phyloP scores from a whole-genome alignment of 1,139 yeast species.

The Scheffersomyces parashehatae region DNA sequence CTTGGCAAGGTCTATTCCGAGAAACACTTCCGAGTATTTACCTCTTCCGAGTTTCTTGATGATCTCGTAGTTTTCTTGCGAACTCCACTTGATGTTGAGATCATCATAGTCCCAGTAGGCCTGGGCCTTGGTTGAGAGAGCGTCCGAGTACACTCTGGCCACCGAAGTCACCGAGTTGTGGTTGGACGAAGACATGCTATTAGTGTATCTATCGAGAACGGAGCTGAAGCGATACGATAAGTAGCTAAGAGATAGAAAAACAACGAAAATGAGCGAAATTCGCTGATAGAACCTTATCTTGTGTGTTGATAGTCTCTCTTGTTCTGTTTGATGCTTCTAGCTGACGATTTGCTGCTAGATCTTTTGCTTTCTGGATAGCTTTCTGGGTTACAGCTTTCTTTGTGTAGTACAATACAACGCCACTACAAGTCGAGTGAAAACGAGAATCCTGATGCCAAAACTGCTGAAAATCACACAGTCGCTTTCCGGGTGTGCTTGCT shows the following conservation, averaged over 20 bases:
- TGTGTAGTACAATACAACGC: no score
- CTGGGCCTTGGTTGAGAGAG: constrained; percentile 43
- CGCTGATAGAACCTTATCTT: constrained; percentile 6
- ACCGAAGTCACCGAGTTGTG: constrained; percentile 29
- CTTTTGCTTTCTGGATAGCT: no score
- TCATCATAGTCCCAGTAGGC: constrained; percentile 53
- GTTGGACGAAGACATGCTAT: constrained; percentile 1
- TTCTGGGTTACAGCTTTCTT: no score
- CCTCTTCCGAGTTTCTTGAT: constrained; percentile 50
- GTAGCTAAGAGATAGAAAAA: constrained; percentile 7
- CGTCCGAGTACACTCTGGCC: constrained; percentile 46
- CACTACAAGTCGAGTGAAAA: no score
- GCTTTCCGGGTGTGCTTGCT: no score
- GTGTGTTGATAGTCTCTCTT: no score
- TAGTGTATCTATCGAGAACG: background rate
- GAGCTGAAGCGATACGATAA: constrained; percentile 4
- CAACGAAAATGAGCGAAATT: constrained; percentile 7
- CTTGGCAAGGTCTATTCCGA: constrained; percentile 63
- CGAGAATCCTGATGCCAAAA: no score
- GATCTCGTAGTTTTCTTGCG: constrained; percentile 49
- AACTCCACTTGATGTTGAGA: constrained; percentile 45
- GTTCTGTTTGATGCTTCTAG: no score
- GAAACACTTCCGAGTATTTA: constrained; percentile 49
- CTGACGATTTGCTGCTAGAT: no score
- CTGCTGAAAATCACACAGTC: no score